phyloP scores from a whole-genome alignment of 176 grass and related monocot genomes.

The Elaeis guineensis region DNA sequence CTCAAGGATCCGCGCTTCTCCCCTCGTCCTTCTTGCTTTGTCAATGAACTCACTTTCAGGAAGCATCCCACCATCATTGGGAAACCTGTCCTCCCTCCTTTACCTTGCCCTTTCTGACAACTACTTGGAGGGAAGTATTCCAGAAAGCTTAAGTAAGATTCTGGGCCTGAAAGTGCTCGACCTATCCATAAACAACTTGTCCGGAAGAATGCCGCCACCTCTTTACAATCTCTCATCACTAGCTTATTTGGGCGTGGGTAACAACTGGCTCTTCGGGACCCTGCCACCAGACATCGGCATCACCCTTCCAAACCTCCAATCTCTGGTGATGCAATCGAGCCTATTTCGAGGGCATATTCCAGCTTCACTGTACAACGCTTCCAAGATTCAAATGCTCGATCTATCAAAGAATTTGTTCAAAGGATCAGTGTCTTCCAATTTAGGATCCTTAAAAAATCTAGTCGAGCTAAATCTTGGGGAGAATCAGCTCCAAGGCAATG shows the following conservation, averaged over 20 bases:
- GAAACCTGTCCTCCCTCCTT: conserved; percentile 32
- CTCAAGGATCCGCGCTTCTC: not conserved
- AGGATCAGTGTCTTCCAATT: conserved; percentile 16
- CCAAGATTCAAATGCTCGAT: conserved; percentile 22
- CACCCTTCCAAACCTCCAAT: conserved; percentile 27
- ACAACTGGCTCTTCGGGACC: conserved; percentile 21
- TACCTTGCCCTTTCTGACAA: conserved; percentile 23
- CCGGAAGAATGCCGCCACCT: conserved; percentile 11
- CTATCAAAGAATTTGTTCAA: conserved; percentile 18
- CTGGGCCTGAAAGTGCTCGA: conserved; percentile 6
- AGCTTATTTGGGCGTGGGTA: conserved; percentile 20
- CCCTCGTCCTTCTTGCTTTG: conserved; percentile 19
- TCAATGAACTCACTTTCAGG: conserved; percentile 27
- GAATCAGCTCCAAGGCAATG: conserved; percentile 32
- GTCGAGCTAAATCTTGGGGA: conserved; percentile 1
- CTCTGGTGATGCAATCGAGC: conserved; percentile 14
- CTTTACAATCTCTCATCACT: conserved; percentile 42
- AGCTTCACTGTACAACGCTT: conserved; percentile 28
- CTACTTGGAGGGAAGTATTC: conserved; percentile 35
- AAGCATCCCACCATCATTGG: conserved; percentile 28
- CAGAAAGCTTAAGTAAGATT: conserved; percentile 26
- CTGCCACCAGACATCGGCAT: conserved; percentile 34
- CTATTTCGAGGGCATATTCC: conserved; percentile 23
- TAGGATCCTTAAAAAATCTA: conserved; percentile 24
- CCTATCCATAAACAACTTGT: conserved; percentile 31